phyloP scores from a whole-genome alignment of 2,329 filamentous ascomycete species.

The Aspergillus pseudoviridinutans region DNA sequence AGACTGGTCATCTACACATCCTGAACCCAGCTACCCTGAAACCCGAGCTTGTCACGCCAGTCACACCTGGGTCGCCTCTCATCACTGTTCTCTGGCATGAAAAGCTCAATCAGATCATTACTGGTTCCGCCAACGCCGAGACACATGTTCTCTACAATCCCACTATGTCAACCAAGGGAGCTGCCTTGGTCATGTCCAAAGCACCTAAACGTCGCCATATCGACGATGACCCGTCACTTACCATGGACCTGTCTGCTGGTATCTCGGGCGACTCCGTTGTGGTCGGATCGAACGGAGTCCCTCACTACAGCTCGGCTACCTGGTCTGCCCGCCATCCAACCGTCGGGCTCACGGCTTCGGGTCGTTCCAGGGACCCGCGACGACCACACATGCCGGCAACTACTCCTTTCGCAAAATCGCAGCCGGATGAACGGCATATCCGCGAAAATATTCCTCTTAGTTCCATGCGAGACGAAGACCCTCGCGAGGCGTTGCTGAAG shows the following conservation, averaged over 20 bases:
- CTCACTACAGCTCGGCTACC: constrained; percentile 68
- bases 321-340: constrained; percentile 61
- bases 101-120: constrained; percentile 93
- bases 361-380: constrained; percentile 72
- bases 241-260: constrained; percentile 75
- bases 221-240: constrained; percentile 84
- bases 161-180: constrained; percentile 73
- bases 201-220: constrained; percentile 93
- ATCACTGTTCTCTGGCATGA: constrained; percentile 88
- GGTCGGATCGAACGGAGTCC: constrained; percentile 63
- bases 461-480: constrained; percentile 93
- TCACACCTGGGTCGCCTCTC: constrained; percentile 80
- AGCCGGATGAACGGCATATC: constrained; percentile 86
- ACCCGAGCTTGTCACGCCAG: constrained; percentile 77
- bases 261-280: constrained; percentile 80
- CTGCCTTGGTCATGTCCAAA: constrained; percentile 83
- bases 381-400: constrained; percentile 78
- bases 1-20: constrained; percentile 81
- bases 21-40: constrained; percentile 87
- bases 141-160: constrained; percentile 90
- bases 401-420: constrained; percentile 86
- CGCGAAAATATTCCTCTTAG: constrained; percentile 84
- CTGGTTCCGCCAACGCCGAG: constrained; percentile 85
- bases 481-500: constrained; percentile 85
- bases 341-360: constrained; percentile 72